phyloP scores from a whole-genome alignment of 352 stramenopile species.

The Phytophthora litchii region DNA sequence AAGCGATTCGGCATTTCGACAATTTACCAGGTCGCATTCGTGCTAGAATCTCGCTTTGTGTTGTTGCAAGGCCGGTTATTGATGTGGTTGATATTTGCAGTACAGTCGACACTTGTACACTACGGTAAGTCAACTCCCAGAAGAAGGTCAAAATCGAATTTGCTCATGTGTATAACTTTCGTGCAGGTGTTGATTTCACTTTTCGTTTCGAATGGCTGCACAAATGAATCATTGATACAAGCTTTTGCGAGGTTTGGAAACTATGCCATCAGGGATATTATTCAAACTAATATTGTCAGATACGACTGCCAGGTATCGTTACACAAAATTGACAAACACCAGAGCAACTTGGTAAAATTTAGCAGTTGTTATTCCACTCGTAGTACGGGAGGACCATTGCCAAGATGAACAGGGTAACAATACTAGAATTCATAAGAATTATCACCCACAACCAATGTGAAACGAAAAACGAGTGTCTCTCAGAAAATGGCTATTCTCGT shows the following conservation, averaged over 20 bases:
- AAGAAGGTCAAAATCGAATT: neutral
- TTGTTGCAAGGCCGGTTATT: conserved; percentile 49
- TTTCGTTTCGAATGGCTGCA: conserved; percentile 27
- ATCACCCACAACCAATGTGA: neutral
- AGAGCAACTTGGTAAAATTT: too few relatives aligned
- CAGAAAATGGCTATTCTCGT: neutral
- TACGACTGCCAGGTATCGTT: neutral
- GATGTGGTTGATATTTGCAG: conserved; percentile 33
- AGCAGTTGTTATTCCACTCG: too few relatives aligned
- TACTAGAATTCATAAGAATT: neutral
- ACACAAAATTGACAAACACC: neutral
- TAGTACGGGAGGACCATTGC: too few relatives aligned
- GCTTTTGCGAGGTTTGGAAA: too few relatives aligned
- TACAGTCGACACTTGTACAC: conserved; percentile 33
- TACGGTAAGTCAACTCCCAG: conserved; percentile 21
- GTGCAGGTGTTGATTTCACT: conserved; percentile 25
- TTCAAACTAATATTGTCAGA: too few relatives aligned
- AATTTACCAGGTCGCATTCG: conserved; percentile 59
- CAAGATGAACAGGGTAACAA: neutral
- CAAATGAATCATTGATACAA: neutral
- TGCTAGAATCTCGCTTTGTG: conserved; percentile 42
- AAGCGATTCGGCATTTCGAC: conserved; percentile 32
- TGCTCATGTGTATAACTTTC: neutral
- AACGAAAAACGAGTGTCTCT: too few relatives aligned
- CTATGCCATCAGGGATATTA: too few relatives aligned